Base-by-base conservation (phyloP, 768 basidiomycete genomes). In the Serendipita sp. region DNA sequence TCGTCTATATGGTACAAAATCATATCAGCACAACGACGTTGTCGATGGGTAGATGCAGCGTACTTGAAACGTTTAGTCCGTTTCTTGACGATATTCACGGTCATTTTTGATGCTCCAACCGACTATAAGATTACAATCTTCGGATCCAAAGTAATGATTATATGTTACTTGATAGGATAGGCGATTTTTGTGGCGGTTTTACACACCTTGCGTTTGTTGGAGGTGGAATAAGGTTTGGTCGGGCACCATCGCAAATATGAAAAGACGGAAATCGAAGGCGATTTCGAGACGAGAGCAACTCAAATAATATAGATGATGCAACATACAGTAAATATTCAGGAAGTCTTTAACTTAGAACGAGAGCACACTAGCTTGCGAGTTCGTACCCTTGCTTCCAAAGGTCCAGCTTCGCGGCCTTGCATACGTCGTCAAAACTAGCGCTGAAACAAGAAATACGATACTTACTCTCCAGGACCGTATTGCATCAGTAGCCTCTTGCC, bases 51-150 rank as follows among this genome's bases (percentile, higher is more conserved):
- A 61, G 45, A 31, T 56, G 7, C 38, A 61, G 31, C 68, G 22
- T 62, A 91, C 92, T 95, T 97, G 90, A 98, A 98, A 73, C 80
- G 78, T 77, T 86, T 91, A 71, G 94, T 96, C 76, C 92, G 89
- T 81, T 98, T 98, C 82, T 95, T 96, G 77, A 96, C 81, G 74
- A 94, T 86, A 67, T 76, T 80, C 73, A 77, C 68, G 69, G 69
- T 74, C 79, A 79, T 79, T 58, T 48, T 58, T 58, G 53, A n/a
- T 24, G 30, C n/a, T 30, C 31, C 53, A 50, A 58, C 53, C 3
- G 53, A n/a, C 53, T 58, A 31, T 24, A 34, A 33, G 20, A 50
- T 24, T 58, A 31, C 3, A 58, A 34, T 22, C 17, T n/a, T 28
- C 7, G 26, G 26, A 17, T 48, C n/a, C 34, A n/a, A 48, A n/a